These are phyloP conservation scores for Hyaloperonospora arabidopsidis DNA, from an alignment of 352 stramenopile genomes.

Conservation along the genomic window DNA sequence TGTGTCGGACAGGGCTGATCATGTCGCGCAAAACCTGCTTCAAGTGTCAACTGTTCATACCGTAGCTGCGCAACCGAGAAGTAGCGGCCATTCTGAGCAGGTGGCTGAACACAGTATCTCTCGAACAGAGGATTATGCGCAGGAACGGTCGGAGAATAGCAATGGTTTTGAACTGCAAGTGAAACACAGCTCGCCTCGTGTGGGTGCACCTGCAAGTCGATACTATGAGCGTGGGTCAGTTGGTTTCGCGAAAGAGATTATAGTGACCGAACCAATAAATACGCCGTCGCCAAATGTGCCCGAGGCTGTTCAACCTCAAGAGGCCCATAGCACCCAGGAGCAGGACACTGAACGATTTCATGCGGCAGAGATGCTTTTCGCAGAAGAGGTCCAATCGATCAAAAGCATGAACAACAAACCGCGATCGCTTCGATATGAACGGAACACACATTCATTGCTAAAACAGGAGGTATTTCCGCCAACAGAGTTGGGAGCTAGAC, in stretches of 20 bases:
- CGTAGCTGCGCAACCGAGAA: neutral
- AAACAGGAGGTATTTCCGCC: conserved; percentile 10
- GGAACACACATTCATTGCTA: conserved; percentile 5
- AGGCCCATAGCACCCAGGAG: conserved; percentile 5
- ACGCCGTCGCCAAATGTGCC: neutral
- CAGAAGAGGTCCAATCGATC: conserved; percentile 5
- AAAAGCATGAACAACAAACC: conserved; percentile 13
- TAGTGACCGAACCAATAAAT: neutral
- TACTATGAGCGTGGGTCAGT: conserved; percentile 4
- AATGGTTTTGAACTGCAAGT: neutral
- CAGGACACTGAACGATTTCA: conserved; percentile 23
- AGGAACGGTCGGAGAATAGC: conserved; percentile 3
- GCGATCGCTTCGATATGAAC: conserved; percentile 10
- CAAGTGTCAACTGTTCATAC: conserved; percentile 2
- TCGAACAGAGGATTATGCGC: neutral
- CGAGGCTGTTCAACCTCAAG: neutral
- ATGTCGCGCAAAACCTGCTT: conserved; percentile 8
- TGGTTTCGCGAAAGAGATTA: conserved; percentile 6
- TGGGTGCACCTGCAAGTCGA: conserved; percentile 1
- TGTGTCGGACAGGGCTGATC: conserved; percentile 16
- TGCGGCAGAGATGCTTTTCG: conserved; percentile 25
- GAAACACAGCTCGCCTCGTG: neutral
- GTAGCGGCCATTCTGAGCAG: conserved; percentile 1
- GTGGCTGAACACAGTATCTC: conserved; percentile 1
- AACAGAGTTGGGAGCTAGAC: conserved; percentile 23